phyloP scores from a whole-genome alignment of 106 monocot genomes.

The Acorus calamus region DNA sequence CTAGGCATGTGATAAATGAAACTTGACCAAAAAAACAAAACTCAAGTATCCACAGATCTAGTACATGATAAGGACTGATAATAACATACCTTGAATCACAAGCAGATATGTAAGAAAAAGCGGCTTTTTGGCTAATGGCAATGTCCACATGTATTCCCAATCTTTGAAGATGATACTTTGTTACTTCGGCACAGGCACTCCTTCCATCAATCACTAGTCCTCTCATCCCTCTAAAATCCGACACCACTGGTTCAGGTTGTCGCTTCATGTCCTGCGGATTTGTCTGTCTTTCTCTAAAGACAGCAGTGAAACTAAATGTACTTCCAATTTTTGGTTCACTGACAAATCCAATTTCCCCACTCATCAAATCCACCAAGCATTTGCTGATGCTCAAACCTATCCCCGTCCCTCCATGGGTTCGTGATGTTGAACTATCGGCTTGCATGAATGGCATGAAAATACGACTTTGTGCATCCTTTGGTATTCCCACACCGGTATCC shows the following conservation, averaged over 20 bases:
- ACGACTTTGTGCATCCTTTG: constrained; percentile 57
- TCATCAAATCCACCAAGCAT: constrained; percentile 72
- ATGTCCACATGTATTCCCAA: constrained; percentile 57
- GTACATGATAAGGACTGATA: background rate
- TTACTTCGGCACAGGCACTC: constrained; percentile 47
- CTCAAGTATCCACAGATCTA: no score
- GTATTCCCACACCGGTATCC: constrained; percentile 84
- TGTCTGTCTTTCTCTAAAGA: constrained; percentile 31
- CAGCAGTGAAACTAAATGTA: constrained; percentile 65
- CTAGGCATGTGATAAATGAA: background rate
- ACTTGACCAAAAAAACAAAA: constrained; percentile 1
- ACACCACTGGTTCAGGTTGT: constrained; percentile 13
- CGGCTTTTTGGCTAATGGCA: constrained; percentile 19
- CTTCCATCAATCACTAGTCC: constrained; percentile 61
- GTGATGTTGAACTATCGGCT: constrained; percentile 83
- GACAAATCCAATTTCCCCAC: constrained; percentile 70
- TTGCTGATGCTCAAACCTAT: constrained; percentile 89
- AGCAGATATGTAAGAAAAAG: constrained; percentile 32
- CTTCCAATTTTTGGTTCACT: constrained; percentile 63
- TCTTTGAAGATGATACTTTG: constrained; percentile 60
- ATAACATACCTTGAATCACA: constrained; percentile 36
- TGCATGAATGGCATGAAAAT: constrained; percentile 94
- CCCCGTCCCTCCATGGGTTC: constrained; percentile 80
- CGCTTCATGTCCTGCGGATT: constrained; percentile 41
- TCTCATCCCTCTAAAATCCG: constrained; percentile 69